A percentile compares a stretch with the other conserved stretches of the same genome.
phyloP scores from a whole-genome alignment of 169 alveolate species.

The Perkinsus chesapeaki region DNA sequence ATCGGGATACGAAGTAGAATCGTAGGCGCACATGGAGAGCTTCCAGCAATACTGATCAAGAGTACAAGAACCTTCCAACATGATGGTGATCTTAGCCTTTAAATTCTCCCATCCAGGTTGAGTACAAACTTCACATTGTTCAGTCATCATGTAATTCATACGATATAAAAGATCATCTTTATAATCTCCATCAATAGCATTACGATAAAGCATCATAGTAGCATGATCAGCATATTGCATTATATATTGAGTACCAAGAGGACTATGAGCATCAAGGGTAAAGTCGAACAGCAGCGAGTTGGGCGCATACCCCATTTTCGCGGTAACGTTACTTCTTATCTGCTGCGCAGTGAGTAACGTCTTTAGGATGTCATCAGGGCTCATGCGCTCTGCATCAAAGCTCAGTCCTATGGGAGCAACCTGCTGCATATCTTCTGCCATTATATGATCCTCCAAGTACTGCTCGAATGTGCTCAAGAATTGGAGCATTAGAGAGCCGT shows the following conservation, averaged over 20 bases:
- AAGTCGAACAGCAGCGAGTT: background rate
- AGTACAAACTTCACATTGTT: background rate
- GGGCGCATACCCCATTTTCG: background rate
- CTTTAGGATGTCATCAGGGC: background rate
- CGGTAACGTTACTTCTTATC: background rate
- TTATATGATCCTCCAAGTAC: background rate
- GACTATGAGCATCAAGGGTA: background rate
- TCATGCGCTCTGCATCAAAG: background rate
- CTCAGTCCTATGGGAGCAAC: background rate
- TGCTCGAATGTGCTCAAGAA: background rate
- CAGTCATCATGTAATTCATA: background rate
- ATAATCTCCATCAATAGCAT: background rate
- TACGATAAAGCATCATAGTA: background rate
- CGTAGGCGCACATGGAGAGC: background rate
- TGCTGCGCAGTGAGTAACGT: background rate
- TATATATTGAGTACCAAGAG: background rate
- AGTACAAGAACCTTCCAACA: background rate
- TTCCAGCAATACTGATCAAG: background rate
- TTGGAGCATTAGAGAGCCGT: background rate
- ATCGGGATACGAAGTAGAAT: background rate
- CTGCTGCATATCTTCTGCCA: background rate
- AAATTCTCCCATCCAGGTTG: background rate
- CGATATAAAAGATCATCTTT: background rate
- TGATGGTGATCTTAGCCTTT: background rate
- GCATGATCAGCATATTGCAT: background rate